Conservation (phyloP, 768 basidiomycete species). For the Hortiboletus campestris region DNA sequence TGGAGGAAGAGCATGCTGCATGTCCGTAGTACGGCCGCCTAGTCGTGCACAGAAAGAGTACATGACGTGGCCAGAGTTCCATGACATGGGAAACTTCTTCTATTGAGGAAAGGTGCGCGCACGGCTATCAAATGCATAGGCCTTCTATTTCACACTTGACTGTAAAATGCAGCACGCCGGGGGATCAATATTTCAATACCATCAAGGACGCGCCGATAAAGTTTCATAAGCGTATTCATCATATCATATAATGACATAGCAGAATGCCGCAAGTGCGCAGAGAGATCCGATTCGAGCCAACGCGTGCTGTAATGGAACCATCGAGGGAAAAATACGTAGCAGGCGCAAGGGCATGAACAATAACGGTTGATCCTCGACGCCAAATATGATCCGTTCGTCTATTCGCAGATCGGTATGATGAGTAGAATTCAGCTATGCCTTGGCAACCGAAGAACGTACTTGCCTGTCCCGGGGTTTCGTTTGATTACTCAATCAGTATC, state of each 20-base stretch:
- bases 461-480: conserved; percentile 5
- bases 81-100: conserved; percentile 18
- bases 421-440: conserved; percentile 11
- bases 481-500: conserved; percentile 24
- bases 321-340: conserved; percentile 11
- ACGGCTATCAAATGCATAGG: conserved; percentile 25
- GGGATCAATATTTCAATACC: conserved; percentile 29
- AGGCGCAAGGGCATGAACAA: conserved; percentile 5
- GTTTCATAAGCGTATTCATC: conserved; percentile 30
- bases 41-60: conserved; percentile 2
- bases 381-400: conserved; percentile 7
- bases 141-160: conserved; percentile 24
- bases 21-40: conserved; percentile 29
- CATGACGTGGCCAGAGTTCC: conserved; percentile 24
- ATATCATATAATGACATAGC: conserved; percentile 23
- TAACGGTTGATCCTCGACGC: conserved; percentile 22
- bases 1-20: conserved; percentile 6
- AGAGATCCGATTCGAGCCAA: conserved; percentile 9
- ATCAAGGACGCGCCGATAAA: conserved; percentile 25
- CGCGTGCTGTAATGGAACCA: conserved; percentile 25
- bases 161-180: conserved; percentile 19
- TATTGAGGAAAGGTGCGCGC: conserved; percentile 13
- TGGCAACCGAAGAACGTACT: conserved; percentile 22
- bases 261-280: conserved; percentile 15
- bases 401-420: conserved; percentile 19